Base-by-base conservation (phyloP, 176 grass and related monocot species). In the Aegilops longissima region DNA sequence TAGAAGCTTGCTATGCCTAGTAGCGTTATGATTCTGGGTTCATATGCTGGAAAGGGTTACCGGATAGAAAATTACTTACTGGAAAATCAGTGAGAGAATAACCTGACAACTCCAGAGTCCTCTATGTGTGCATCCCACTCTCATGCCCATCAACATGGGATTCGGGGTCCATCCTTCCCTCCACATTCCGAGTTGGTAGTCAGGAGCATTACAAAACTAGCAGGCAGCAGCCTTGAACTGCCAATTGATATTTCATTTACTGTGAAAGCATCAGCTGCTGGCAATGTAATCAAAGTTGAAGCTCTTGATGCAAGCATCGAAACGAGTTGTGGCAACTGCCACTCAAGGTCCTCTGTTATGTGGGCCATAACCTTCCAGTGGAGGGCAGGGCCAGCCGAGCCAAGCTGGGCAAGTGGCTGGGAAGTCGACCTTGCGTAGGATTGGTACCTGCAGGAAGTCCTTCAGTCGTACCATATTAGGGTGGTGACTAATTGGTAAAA, bases 211-310 rank as follows among this genome's bases (percentile, higher is more conserved):
- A 73, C 24, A 23, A 73, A 23, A 25, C 21, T 73, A 44, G 21
- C 21, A 73, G 70, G 70, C 40, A 73, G 70, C 69, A 40, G 69
- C 36, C 70, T 73, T 73, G 38, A 42, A 73, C 70, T 45, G 70
- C 70, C 52, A 56, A 56, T 56, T 56, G 52, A 56, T 56, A 56
- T 56, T 56, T 56, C 17, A 56, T 56, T 56, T 56, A 56, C 52
- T 56, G 52, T 56, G 16, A 56, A 56, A 56, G 52, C 52, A 56
- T 56, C 47, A 3, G 13, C 47, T 51, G 47, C 47, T 51, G 47
- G 47, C 4, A 51, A 51, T 51, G 47, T 51, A 51, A 51, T 16
- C 47, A 51, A 51, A 51, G 47, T 51, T 51, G 47, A 51, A 51
- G 47, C 47, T 14, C 45, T 51, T 14, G 47, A 51, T 16, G 47